Base-by-base conservation (phyloP, 768 basidiomycete species). In the Coprinopsis marcescibilis region DNA sequence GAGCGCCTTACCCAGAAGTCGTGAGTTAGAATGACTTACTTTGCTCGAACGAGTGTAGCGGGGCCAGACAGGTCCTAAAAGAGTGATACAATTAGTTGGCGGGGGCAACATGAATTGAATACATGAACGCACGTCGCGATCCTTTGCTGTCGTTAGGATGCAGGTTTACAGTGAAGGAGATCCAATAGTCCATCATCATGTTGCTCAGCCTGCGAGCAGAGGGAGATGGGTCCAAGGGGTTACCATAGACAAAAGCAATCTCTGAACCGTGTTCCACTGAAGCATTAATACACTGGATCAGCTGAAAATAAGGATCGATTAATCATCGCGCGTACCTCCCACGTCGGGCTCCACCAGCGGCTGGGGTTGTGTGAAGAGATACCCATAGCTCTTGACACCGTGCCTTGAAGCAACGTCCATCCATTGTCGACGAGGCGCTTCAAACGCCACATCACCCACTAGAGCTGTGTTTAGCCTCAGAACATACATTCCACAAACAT, bases 361-460 rank as follows among this genome's bases (percentile, higher is more conserved):
- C 32, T 68, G 65, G 2, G 66, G 70, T 29, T 72, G 66, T 1
- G 65, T 67, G 52, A 73, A 75, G 2, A 70, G 52, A 52, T 74
- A 76, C 0, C 65, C 70, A 45, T 63, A 74, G 2, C 65, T 61
- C 48, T 64, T 64, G 3, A 70, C 63, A 3, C 70, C 70, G 10
- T 50, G 49, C 2, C 49, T 62, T 15, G 62, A 62, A 1, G 74
- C 69, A 1, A 66, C 69, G 29, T 65, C 65, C n/a, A 67, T 68
- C 60, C 65, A 71, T 5, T 56, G 55, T 23, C 73, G 64, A 15
- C 71, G 61, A 23, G 61, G 64, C 2, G 66, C 64, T 21, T 65
- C 61, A 51, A 75, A 75, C 25, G 39, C 43, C 2, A 73, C 13
- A 57, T 80, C 67, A 20, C 71, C 65, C 46, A 50, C 69, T 65